These are phyloP conservation scores for Collybiopsis confluens DNA, from an alignment of 768 basidiomycete species.

Conservation along the genomic window DNA sequence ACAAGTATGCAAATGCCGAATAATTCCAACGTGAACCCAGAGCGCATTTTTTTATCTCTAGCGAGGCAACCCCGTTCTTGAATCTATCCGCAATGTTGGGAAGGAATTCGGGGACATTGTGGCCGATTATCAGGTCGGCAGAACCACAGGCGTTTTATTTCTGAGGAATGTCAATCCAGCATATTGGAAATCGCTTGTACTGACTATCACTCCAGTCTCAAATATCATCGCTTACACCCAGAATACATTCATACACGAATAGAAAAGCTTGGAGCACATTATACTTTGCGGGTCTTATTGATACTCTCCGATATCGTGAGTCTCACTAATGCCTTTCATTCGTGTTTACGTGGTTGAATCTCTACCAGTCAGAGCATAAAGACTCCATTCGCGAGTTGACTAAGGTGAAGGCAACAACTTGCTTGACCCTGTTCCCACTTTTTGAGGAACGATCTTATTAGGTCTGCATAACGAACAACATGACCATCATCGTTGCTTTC, in stretches of 20 bases:
- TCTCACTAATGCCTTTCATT: background rate
- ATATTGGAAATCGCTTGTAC: background rate
- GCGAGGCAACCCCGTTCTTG: conserved; percentile 87
- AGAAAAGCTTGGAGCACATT: conserved; percentile 76
- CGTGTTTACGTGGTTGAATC: background rate
- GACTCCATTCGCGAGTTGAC: conserved; percentile 91
- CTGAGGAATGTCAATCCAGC: conserved; percentile 56
- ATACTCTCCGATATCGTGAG: conserved; percentile 85
- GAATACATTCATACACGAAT: conserved; percentile 95
- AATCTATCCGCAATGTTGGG: conserved; percentile 80
- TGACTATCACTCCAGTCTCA: conserved; percentile 48
- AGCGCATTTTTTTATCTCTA: conserved; percentile 23
- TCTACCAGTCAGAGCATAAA: conserved; percentile 76
- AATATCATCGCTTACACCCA: conserved; percentile 94
- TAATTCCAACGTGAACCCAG: background rate
- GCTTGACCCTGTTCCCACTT: background rate
- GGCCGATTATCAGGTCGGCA: conserved; percentile 93
- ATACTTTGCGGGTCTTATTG: conserved; percentile 80
- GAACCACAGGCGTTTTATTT: conserved; percentile 88
- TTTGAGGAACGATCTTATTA: conserved; percentile 22
- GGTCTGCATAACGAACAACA: conserved; percentile 87
- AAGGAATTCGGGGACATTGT: conserved; percentile 95
- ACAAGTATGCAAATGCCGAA: conserved; percentile 35
- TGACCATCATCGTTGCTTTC: conserved; percentile 91
- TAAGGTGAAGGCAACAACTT: conserved; percentile 44